Evolutionary conservation across 169 alveolate genomes (phyloP).

Genomic region (Neospora caninum): DNA sequence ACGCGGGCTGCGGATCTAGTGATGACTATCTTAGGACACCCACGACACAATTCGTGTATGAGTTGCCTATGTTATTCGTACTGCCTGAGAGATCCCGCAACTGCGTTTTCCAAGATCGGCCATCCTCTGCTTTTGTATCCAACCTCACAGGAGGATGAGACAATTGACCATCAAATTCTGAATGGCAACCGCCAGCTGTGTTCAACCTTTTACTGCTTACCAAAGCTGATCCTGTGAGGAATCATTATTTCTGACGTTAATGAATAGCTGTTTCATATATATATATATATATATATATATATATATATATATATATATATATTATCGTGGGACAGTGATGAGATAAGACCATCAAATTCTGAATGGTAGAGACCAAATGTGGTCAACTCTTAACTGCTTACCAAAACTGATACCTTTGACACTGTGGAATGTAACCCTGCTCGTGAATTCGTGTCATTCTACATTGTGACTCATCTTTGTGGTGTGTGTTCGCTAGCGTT

Average conservation of each 20-base stretch:
- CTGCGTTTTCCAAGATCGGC: not conserved
- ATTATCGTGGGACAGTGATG: too few relatives aligned
- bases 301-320: too few relatives aligned
- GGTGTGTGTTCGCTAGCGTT: too few relatives aligned
- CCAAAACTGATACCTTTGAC: too few relatives aligned
- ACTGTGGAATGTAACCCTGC: too few relatives aligned
- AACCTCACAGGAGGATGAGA: not conserved
- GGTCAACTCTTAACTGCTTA: too few relatives aligned
- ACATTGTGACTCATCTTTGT: too few relatives aligned
- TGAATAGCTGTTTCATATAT: too few relatives aligned
- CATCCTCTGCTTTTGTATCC: not conserved
- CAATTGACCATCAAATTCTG: constrained; percentile 34
- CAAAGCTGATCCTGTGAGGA: constrained; percentile 1
- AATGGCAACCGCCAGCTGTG: not conserved
- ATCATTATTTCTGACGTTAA: not conserved
- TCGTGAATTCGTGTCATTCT: too few relatives aligned
- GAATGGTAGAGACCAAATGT: too few relatives aligned
- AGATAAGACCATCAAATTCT: too few relatives aligned
- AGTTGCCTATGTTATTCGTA: constrained; percentile 39
- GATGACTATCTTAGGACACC: constrained; percentile 49
- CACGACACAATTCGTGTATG: constrained; percentile 39
- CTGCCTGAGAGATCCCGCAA: constrained; percentile 34
- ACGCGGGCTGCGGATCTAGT: constrained; percentile 16
- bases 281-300: too few relatives aligned
- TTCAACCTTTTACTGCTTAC: constrained; percentile 22